Evolutionary conservation across 352 stramenopile species (phyloP), one percentile per base, ranked within the genome.

Genomic region (Blastocystis sp.): DNA sequence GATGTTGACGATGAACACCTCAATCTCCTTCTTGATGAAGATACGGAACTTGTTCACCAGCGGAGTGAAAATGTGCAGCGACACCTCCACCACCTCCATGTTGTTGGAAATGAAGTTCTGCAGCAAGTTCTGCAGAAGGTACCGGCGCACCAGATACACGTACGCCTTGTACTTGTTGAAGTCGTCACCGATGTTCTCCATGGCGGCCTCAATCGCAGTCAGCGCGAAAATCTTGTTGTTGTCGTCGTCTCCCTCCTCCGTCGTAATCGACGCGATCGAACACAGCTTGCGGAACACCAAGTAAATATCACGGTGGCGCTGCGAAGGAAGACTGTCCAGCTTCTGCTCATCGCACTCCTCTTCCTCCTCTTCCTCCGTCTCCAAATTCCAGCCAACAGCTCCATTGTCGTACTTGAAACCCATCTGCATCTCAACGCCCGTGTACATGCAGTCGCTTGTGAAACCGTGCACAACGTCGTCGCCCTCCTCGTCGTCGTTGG

Each of bases 1-100:
- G 81, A 99, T 97, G 69, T 96, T 97, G 2, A 94, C 95, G 40
- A 99, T 93, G 87, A 99, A 99, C 14, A 98, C 94, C 87, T 98
- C 95, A 86, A 99, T 94, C 89, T 99, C 96, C 32, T 92, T 90
- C 87, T 98, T 98, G 0, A 99, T 89, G 88, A 98, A 92, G 0
- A 89, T 90, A 88, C 92, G 92, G 85, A 95, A 88, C 21, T 76
- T 76, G 46, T 92, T 90, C 84, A 98, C 92, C 51, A 99, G 89
- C 56, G 96, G 88, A 14, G 99, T 89, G 88, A 99, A 99, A 44
- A 99, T 95, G 85, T 97, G 95, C 73, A 99, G 90, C 36, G 93
- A 97, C 6, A 99, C 88, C 56, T 94, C 95, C 32, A 97, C 94
- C 44, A 99, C 95, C 78, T 94, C 89, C 46, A 94, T 97, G 87